phyloP scores from a whole-genome alignment of 495 filamentous ascomycete genomes.

The Daldinia bambusicola region DNA sequence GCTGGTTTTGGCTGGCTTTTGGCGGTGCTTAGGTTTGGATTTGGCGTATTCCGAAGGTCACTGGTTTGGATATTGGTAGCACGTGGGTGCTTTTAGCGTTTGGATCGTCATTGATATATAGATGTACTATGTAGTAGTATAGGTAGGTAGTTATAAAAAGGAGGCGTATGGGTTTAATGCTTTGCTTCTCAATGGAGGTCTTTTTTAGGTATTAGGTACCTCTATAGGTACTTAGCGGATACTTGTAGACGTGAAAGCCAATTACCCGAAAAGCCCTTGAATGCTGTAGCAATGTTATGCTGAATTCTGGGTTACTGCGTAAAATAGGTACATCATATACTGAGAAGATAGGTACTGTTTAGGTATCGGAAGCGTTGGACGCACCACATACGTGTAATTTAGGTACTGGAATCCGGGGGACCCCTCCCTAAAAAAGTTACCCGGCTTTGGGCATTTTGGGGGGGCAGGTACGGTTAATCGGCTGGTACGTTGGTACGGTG shows the following conservation, averaged over 20 bases:
- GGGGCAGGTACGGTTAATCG: not conserved
- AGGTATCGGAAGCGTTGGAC: not conserved
- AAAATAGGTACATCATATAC: not conserved
- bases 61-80: slow-evolving; percentile 5
- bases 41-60: slow-evolving; percentile 15
- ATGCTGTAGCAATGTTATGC: too few species aligned
- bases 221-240: not conserved
- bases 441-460: slow-evolving; percentile 8
- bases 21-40: not conserved
- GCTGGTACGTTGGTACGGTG: not conserved
- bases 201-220: not conserved
- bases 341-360: not conserved
- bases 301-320: too few species aligned
- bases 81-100: not conserved
- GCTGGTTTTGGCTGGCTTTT: not conserved
- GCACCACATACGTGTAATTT: slow-evolving; percentile 5
- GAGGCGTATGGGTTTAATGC: not conserved
- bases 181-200: not conserved
- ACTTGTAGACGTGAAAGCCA: not conserved
- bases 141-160: too few species aligned
- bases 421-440: slow-evolving; percentile 18
- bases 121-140: too few species aligned
- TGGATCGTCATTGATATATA: not conserved
- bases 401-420: slow-evolving; percentile 26
- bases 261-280: not conserved